Percentiles rank a stretch among this genome's conserved stretches.
These are phyloP conservation scores for Albophoma yamanashiensis DNA, from an alignment of 2,329 filamentous ascomycete species.

Conservation along the genomic window DNA sequence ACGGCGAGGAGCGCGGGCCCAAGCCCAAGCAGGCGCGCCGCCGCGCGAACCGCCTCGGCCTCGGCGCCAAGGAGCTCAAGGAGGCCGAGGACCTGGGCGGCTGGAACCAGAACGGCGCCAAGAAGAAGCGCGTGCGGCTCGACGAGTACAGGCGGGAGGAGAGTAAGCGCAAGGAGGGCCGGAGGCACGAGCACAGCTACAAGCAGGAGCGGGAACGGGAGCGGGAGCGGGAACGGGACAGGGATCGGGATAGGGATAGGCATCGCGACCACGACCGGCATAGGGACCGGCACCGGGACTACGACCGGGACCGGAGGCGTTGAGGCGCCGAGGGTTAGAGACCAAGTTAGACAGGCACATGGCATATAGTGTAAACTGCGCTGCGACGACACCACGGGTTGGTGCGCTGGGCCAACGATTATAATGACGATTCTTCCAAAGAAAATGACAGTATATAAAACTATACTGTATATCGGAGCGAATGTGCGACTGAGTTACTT, in stretches of 20 bases:
- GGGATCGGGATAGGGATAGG: conserved; percentile 23
- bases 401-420: neutral
- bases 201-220: conserved; percentile 36
- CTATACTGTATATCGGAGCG: neutral
- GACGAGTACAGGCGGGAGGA: conserved; percentile 38
- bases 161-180: conserved; percentile 31
- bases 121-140: conserved; percentile 34
- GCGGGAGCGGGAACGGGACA: conserved; percentile 20
- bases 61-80: conserved; percentile 77
- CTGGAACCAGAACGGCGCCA: conserved; percentile 63
- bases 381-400: neutral
- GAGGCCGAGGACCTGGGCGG: conserved; percentile 63
- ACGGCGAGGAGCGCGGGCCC: conserved; percentile 49
- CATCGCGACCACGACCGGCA: conserved; percentile 19
- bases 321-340: neutral
- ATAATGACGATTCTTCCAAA: neutral
- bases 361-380: neutral
- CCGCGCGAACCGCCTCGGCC: conserved; percentile 71
- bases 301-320: conserved; percentile 8
- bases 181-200: conserved; percentile 32
- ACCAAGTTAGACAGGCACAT: neutral
- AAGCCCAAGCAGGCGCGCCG: conserved; percentile 54
- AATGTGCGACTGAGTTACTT: neutral
- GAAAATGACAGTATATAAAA: neutral
- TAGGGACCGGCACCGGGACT: conserved; percentile 5